Conservation (phyloP, 2,329 filamentous ascomycete genomes). For the Colletotrichum incanum region DNA sequence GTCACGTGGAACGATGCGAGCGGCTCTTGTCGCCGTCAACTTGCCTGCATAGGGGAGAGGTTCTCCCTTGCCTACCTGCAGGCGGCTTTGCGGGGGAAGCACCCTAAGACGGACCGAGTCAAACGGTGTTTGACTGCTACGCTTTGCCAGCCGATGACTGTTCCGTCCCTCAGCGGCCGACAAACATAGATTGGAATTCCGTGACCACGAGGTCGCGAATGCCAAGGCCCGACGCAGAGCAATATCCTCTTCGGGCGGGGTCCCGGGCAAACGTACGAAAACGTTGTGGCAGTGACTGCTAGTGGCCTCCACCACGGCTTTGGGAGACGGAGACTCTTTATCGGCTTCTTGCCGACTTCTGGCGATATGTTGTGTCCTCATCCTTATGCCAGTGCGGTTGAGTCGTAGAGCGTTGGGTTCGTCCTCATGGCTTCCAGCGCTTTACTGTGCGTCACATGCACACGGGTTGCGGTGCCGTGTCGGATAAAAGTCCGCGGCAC, state of each 20-base stretch:
- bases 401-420: neutral
- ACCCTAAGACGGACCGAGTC: neutral
- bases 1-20: constrained; percentile 14
- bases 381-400: neutral
- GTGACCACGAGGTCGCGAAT: neutral
- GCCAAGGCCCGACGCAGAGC: neutral
- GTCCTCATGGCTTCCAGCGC: neutral
- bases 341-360: neutral
- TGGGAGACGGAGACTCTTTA: neutral
- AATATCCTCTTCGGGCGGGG: neutral
- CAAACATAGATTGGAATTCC: constrained; percentile 3
- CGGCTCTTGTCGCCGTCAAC: constrained; percentile 8
- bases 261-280: neutral
- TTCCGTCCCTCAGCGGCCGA: neutral
- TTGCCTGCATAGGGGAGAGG: neutral
- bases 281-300: constrained; percentile 31
- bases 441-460: neutral
- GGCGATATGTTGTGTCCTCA: neutral
- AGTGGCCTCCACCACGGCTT: constrained; percentile 18
- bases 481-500: constrained; percentile 4
- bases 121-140: neutral
- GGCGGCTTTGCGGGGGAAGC: constrained; percentile 12
- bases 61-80: neutral
- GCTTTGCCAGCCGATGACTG: neutral
- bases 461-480: neutral